These are phyloP conservation scores for Pinus albicaulis DNA, from an alignment of 75 land plant genomes.

Conservation along the genomic window DNA sequence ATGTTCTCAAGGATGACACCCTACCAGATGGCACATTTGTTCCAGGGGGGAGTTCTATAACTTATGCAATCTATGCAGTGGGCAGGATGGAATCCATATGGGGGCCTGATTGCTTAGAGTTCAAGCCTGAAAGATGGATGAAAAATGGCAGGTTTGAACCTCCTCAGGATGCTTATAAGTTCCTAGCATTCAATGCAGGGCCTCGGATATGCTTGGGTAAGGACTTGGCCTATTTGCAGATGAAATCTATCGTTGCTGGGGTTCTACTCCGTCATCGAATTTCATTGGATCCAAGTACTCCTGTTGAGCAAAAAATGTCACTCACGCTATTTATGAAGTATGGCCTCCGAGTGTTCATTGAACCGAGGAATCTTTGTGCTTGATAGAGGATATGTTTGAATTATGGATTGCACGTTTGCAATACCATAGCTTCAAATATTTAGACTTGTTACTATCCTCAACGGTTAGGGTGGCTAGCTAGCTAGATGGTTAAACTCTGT, in stretches of 20 bases:
- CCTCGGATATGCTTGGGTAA: conserved; percentile 85
- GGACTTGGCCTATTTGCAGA: conserved; percentile 81
- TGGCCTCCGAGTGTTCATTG: background rate
- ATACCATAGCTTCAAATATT: too few species aligned
- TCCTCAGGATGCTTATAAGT: conserved; percentile 44
- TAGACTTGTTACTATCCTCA: too few species aligned
- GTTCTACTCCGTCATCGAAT: conserved; percentile 44
- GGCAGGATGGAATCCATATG: conserved; percentile 62
- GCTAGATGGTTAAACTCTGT: too few species aligned
- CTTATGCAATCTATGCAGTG: conserved; percentile 57
- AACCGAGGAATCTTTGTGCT: background rate
- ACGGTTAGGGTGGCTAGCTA: too few species aligned
- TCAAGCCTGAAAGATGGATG: conserved; percentile 70
- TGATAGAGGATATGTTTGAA: too few species aligned
- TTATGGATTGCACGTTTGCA: too few species aligned
- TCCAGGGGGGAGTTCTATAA: conserved; percentile 47
- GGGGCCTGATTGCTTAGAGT: conserved; percentile 72
- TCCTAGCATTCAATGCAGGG: conserved; percentile 75
- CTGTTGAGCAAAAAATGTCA: conserved; percentile 74
- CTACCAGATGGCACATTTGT: conserved; percentile 73
- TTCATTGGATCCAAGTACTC: conserved; percentile 43
- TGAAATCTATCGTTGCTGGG: conserved; percentile 64
- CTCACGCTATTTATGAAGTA: conserved; percentile 23
- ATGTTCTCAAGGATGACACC: conserved; percentile 50
- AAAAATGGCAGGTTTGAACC: conserved; percentile 22